phyloP scores from a whole-genome alignment of 805 yeast species.

The Scheffersomyces lignosus region DNA sequence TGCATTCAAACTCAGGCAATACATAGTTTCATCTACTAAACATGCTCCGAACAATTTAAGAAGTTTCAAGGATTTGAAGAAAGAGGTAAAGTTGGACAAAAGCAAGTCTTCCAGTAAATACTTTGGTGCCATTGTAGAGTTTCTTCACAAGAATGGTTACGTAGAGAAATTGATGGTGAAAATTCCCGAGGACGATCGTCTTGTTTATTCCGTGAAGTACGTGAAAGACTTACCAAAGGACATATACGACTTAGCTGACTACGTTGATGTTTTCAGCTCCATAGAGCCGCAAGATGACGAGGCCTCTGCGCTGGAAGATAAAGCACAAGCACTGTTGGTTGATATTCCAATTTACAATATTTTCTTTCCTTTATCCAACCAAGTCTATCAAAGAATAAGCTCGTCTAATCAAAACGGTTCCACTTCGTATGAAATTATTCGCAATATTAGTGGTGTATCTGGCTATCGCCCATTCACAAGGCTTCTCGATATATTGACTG shows the following conservation, averaged over 20 bases:
- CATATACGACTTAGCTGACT: constrained; percentile 43
- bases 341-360: constrained; percentile 43
- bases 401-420: constrained; percentile 50
- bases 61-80: constrained; percentile 58
- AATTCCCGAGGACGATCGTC: constrained; percentile 22
- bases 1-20: constrained; percentile 26
- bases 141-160: constrained; percentile 45
- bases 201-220: constrained; percentile 41
- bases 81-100: constrained; percentile 54
- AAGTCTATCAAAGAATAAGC: constrained; percentile 52
- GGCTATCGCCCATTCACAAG: constrained; percentile 54
- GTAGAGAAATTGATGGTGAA: constrained; percentile 53
- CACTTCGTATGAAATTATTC: constrained; percentile 56
- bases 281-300: constrained; percentile 3
- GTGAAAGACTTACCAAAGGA: constrained; percentile 50
- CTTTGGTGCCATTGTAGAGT: constrained; percentile 48
- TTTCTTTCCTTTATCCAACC: constrained; percentile 64
- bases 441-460: constrained; percentile 52
- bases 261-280: constrained; percentile 22
- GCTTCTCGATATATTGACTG: constrained; percentile 49
- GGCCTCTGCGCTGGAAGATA: background rate
- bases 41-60: constrained; percentile 61
- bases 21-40: constrained; percentile 51
- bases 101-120: constrained; percentile 41
- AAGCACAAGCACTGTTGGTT: no score